Percentiles rank a stretch among this genome's conserved stretches.
Conservation (phyloP, 805 yeast species). For the Sporopachydermia quercuum region DNA sequence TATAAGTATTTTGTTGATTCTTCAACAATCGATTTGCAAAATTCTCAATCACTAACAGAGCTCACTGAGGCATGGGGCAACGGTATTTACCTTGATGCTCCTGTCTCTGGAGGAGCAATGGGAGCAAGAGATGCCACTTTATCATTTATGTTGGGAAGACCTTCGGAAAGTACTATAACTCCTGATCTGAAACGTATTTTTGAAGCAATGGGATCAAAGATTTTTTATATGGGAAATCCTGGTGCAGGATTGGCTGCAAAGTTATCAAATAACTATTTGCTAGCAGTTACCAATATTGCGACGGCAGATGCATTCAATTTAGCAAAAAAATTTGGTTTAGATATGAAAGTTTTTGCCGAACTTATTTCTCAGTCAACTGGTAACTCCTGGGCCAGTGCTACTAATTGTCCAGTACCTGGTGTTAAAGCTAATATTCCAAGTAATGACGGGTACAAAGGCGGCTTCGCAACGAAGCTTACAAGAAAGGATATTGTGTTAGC, state of each 20-base stretch:
- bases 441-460: constrained; percentile 30
- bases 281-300: constrained; percentile 38
- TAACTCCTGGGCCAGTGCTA: constrained; percentile 38
- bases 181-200: constrained; percentile 18
- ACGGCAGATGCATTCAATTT: constrained; percentile 40
- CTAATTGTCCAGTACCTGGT: constrained; percentile 38
- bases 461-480: constrained; percentile 23
- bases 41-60: constrained; percentile 27
- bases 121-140: constrained; percentile 38
- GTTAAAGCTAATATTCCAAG: constrained; percentile 32
- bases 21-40: constrained; percentile 35
- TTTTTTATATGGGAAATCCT: constrained; percentile 35
- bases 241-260: constrained; percentile 42
- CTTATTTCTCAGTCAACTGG: constrained; percentile 38
- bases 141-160: constrained; percentile 35
- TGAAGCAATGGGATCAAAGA: constrained; percentile 30
- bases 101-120: constrained; percentile 40
- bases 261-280: constrained; percentile 35
- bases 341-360: constrained; percentile 30
- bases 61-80: constrained; percentile 24
- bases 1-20: constrained; percentile 28
- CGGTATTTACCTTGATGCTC: constrained; percentile 31
- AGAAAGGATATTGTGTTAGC: constrained; percentile 26
- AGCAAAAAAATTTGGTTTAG: constrained; percentile 33
- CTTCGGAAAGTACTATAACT: constrained; percentile 13